Percentiles rank a stretch among this genome's conserved stretches.
Conservation (phyloP, 371 early-diverging fungal genomes). For the Mucor saturninus region DNA sequence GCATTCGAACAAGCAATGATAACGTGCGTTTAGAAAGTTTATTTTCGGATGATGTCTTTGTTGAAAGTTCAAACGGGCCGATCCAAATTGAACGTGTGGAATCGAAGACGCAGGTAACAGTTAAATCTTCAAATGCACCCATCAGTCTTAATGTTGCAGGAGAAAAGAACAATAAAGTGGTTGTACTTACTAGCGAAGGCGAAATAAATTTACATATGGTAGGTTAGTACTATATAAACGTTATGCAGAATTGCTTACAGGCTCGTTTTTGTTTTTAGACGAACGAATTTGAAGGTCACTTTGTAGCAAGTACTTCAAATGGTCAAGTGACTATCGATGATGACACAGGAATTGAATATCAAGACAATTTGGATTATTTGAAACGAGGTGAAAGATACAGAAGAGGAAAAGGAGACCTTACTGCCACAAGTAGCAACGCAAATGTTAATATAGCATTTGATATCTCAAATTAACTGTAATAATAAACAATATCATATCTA, state of each 20-base stretch:
- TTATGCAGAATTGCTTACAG: neutral
- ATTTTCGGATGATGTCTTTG: slow-evolving; percentile 9
- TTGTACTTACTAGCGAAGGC: slow-evolving; percentile 1
- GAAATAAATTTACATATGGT: slow-evolving; percentile 22
- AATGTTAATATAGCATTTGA: slow-evolving; percentile 21
- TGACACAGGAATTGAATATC: slow-evolving; percentile 17
- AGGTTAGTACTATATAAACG: neutral
- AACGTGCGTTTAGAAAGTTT: neutral
- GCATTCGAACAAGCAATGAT: slow-evolving; percentile 12
- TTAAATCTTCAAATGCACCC: slow-evolving; percentile 17
- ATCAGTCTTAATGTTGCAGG: slow-evolving; percentile 11
- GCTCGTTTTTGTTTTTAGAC: slow-evolving; percentile 1
- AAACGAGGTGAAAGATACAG: slow-evolving; percentile 20
- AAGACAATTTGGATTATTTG: neutral
- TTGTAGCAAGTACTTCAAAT: slow-evolving; percentile 12
- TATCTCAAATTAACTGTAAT: slow-evolving; percentile 1
- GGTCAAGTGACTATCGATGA: slow-evolving; percentile 5
- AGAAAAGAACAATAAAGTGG: slow-evolving; percentile 21
- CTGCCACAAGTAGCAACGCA: slow-evolving; percentile 18
- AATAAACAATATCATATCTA: no score
- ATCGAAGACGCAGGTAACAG: slow-evolving; percentile 11
- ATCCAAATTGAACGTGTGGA: slow-evolving; percentile 1
- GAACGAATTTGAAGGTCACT: slow-evolving; percentile 24
- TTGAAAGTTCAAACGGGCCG: slow-evolving; percentile 7
- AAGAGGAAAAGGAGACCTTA: slow-evolving; percentile 22